Evolutionary conservation across 306 rosid genomes (phyloP).

Genomic region (Psophocarpus tetragonolobus): DNA sequence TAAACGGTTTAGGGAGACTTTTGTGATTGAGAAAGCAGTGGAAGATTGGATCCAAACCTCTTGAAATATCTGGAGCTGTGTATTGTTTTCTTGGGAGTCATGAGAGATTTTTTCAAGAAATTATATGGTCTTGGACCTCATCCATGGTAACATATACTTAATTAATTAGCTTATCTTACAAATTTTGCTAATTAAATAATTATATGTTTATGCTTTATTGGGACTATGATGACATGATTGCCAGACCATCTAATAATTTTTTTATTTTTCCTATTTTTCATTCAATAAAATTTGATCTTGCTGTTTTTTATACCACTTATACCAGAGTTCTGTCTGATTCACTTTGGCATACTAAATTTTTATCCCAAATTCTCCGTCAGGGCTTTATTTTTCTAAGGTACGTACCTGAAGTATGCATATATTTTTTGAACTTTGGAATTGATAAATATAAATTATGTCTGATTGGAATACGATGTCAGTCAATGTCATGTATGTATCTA

Average conservation of each 20-base stretch:
- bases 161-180: no score
- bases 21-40: background rate
- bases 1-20: background rate
- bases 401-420: background rate
- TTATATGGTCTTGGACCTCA: no score
- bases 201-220: no score
- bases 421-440: background rate
- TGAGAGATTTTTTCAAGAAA: no score
- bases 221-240: no score
- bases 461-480: background rate
- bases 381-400: background rate
- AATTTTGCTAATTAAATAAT: no score
- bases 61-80: background rate
- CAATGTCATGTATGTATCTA: background rate
- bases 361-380: background rate
- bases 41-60: background rate
- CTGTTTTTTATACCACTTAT: background rate
- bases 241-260: no score
- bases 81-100: background rate
- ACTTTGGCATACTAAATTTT: background rate
- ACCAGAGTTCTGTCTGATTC: background rate
- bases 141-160: no score
- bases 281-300: no score
- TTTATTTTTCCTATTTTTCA: background rate
- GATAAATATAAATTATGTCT: background rate